Conservation (phyloP, 441 rosid species). For the Dalechampia spathulata region DNA sequence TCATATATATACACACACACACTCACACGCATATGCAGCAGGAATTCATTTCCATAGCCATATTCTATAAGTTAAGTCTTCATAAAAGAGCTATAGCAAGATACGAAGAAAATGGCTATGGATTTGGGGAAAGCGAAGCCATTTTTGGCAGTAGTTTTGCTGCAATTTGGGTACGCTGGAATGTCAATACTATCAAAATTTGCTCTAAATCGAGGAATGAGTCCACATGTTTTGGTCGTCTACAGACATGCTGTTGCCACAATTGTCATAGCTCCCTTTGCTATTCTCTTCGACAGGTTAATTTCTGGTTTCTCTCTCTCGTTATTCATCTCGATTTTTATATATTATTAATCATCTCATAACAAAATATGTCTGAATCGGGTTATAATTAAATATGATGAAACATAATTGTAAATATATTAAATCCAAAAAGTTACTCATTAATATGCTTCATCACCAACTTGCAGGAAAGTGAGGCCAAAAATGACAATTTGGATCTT, state of each 20-base stretch:
- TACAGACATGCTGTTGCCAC: slow-evolving; percentile 86
- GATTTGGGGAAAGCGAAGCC: slow-evolving; percentile 51
- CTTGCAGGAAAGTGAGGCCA: slow-evolving; percentile 74
- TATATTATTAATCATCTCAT: no score
- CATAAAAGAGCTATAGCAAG: no score
- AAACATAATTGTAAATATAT: no score
- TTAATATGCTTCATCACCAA: neutral
- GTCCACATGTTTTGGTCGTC: slow-evolving; percentile 75
- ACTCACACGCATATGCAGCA: no score
- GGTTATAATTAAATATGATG: no score
- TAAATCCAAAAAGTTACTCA: no score
- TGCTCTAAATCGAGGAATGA: slow-evolving; percentile 78
- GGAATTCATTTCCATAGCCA: no score
- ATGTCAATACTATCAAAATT: slow-evolving; percentile 72
- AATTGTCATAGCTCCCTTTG: slow-evolving; percentile 67
- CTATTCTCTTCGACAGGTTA: slow-evolving; percentile 61
- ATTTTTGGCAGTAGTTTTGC: slow-evolving; percentile 48
- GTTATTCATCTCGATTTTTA: neutral
- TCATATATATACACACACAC: no score
- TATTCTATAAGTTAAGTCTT: no score
- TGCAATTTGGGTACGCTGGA: slow-evolving; percentile 83
- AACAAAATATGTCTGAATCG: no score
- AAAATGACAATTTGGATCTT: slow-evolving; percentile 74
- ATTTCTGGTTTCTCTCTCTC: slow-evolving; percentile 5
- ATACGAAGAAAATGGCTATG: neutral